Conservation (phyloP, 1,284 basidiomycete genomes). For the Rhodotorula mucilaginosa region DNA sequence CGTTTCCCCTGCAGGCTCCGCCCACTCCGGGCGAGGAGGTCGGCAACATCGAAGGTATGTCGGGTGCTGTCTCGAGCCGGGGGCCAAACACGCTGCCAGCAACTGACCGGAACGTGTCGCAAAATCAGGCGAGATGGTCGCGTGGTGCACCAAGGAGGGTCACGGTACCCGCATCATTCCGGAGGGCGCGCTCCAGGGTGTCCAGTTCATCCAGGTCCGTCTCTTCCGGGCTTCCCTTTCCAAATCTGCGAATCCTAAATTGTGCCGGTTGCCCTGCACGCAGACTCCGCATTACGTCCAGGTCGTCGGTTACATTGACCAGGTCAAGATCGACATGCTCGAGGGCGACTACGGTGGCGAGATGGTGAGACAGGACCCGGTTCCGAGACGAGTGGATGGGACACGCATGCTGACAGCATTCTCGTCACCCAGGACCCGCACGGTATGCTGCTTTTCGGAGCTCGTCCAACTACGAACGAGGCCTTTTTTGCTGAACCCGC, state of each 20-base stretch:
- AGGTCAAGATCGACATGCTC: conserved; percentile 59
- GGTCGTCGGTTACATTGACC: conserved; percentile 63
- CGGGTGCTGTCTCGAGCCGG: neutral
- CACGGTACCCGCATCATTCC: conserved; percentile 35
- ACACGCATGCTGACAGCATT: neutral
- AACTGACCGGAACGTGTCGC: neutral
- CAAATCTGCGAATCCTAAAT: neutral
- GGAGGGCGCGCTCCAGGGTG: conserved; percentile 57
- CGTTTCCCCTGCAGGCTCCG: conserved; percentile 18
- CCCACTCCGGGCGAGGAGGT: conserved; percentile 25
- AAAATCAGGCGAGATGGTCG: conserved; percentile 31
- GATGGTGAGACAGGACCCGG: conserved; percentile 19
- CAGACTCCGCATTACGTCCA: conserved; percentile 66
- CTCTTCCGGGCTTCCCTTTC: too few species aligned
- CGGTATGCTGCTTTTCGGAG: conserved; percentile 13
- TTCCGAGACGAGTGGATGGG: too few species aligned
- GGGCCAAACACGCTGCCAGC: neutral
- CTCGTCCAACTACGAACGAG: too few species aligned
- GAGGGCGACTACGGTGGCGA: conserved; percentile 62
- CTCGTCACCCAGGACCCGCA: conserved; percentile 38
- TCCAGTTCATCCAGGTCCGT: conserved; percentile 58
- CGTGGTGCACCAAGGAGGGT: conserved; percentile 38
- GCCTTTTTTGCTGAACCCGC: too few species aligned
- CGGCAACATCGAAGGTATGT: conserved; percentile 34
- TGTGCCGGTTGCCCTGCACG: neutral